Evolutionary conservation across 495 filamentous ascomycete species (phyloP).

Genomic region (Penicillium canescens): DNA sequence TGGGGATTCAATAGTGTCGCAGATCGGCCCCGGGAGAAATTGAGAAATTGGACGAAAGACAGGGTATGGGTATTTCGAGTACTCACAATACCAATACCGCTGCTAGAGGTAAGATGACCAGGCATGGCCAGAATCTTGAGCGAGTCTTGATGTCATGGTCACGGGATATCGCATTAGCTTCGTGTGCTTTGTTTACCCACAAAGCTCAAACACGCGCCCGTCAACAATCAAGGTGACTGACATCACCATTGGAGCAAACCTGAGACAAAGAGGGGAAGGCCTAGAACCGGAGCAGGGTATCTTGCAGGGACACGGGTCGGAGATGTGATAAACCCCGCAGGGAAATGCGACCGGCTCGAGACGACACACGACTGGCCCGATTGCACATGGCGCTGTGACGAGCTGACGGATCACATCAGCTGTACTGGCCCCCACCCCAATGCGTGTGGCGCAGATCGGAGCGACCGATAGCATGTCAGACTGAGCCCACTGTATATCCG

Average conservation of each 20-base stretch:
- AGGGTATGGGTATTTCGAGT: constrained; percentile 27
- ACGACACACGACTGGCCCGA: constrained; percentile 20
- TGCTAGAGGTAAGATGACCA: neutral
- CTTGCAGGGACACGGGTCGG: constrained; percentile 8
- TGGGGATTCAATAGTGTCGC: constrained; percentile 27
- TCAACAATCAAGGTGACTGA: constrained; percentile 11
- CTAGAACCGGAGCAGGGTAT: constrained; percentile 10
- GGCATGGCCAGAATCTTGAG: neutral
- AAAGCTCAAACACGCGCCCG: neutral
- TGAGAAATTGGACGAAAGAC: constrained; percentile 13
- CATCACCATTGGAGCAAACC: constrained; percentile 18
- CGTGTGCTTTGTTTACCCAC: constrained; percentile 28
- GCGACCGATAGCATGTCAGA: constrained; percentile 14
- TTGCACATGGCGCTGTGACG: constrained; percentile 28
- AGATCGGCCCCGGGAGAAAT: constrained; percentile 25
- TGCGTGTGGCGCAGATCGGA: constrained; percentile 19
- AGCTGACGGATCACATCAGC: constrained; percentile 32
- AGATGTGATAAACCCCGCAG: constrained; percentile 34
- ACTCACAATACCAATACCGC: constrained; percentile 1
- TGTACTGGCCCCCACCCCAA: constrained; percentile 18
- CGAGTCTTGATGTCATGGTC: constrained; percentile 16
- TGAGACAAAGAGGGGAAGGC: constrained; percentile 3
- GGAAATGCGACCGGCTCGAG: constrained; percentile 18
- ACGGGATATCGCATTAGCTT: constrained; percentile 29
- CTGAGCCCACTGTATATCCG: neutral